Percentiles rank a stretch among this genome's conserved stretches.
phyloP scores from a whole-genome alignment of 2,329 filamentous ascomycete genomes.

The Pseudogymnoascus sp. region DNA sequence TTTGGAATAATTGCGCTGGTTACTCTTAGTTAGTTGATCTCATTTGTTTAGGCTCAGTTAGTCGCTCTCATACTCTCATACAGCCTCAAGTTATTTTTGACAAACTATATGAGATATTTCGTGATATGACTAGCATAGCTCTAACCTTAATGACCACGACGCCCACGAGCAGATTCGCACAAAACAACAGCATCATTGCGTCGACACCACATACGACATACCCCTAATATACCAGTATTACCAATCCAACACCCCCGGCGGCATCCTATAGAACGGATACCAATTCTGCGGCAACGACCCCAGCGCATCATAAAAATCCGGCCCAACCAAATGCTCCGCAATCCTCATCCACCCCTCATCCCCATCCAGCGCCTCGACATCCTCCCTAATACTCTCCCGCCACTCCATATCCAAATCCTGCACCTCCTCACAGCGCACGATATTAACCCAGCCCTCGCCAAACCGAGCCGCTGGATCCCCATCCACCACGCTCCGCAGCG shows the following conservation, averaged over 20 bases:
- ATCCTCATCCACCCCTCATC: background rate
- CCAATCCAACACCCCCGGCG: background rate
- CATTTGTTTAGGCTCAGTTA: too few relatives aligned
- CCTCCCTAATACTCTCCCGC: background rate
- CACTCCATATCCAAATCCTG: too few relatives aligned
- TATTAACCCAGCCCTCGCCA: background rate
- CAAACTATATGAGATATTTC: too few relatives aligned
- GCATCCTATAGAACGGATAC: background rate
- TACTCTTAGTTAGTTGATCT: background rate
- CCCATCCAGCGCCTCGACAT: background rate
- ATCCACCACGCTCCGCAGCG: background rate
- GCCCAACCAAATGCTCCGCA: background rate
- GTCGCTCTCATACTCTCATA: too few relatives aligned
- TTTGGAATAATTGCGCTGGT: background rate
- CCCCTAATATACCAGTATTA: too few relatives aligned
- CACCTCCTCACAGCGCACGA: background rate
- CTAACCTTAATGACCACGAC: slow-evolving; percentile 72
- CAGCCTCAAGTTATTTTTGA: too few relatives aligned
- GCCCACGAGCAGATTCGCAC: slow-evolving; percentile 71
- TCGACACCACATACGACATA: too few relatives aligned
- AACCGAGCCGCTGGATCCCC: background rate
- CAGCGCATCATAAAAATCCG: background rate
- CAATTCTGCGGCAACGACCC: background rate
- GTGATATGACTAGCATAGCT: too few relatives aligned
- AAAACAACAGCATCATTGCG: slow-evolving; percentile 80